phyloP scores from a whole-genome alignment of 208 protist species.

The Leishmania turanica region DNA sequence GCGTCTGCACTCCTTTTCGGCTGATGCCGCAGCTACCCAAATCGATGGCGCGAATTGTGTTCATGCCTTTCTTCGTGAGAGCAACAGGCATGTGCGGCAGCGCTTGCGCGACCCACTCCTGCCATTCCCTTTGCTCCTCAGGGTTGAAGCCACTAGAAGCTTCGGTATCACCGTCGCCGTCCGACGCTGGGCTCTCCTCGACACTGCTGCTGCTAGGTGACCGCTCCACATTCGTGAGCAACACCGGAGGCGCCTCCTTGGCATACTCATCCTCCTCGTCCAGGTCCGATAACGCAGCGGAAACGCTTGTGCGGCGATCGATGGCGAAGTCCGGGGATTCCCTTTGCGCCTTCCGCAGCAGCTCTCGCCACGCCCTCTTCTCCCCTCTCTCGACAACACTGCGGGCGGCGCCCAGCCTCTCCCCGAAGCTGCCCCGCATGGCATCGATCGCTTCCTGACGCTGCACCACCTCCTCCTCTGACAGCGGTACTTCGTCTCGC shows the following conservation, averaged over 20 bases:
- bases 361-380: conserved; percentile 21
- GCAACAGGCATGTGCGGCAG: conserved; percentile 18
- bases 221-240: conserved; percentile 41
- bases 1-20: conserved; percentile 46
- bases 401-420: conserved; percentile 26
- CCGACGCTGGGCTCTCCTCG: conserved; percentile 7
- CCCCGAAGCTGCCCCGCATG: conserved; percentile 31
- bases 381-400: conserved; percentile 30
- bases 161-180: conserved; percentile 20
- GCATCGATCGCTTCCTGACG: conserved; percentile 39
- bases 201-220: neutral
- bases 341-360: conserved; percentile 21
- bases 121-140: conserved; percentile 27
- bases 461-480: conserved; percentile 63
- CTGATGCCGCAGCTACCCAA: conserved; percentile 71
- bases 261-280: conserved; percentile 52
- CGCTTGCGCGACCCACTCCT: conserved; percentile 19
- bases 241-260: conserved; percentile 32
- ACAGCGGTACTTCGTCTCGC: conserved; percentile 57
- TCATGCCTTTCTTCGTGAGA: conserved; percentile 61
- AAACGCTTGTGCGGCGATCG: neutral
- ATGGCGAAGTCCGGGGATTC: neutral
- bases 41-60: conserved; percentile 65
- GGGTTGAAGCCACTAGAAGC: conserved; percentile 22
- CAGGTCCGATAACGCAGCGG: conserved; percentile 4